These are phyloP conservation scores for Eutypella sp. DNA, from an alignment of 2,329 filamentous ascomycete species.

Conservation along the genomic window DNA sequence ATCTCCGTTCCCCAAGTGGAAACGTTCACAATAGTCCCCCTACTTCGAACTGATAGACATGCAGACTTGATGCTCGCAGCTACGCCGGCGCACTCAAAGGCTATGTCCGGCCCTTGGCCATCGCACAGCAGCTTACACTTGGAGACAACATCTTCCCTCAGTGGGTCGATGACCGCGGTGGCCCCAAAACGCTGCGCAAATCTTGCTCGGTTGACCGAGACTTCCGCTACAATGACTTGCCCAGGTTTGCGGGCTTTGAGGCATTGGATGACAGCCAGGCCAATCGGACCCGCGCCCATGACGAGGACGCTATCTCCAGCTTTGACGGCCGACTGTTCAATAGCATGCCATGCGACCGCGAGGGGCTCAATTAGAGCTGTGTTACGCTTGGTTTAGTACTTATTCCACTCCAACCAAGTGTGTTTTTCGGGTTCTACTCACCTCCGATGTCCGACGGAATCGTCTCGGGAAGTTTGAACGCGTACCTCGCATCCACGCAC, in stretches of 20 bases:
- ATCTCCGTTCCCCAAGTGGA: conserved; percentile 57
- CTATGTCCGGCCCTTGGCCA: conserved; percentile 48
- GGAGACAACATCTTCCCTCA: conserved; percentile 42
- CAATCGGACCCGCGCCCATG: conserved; percentile 59
- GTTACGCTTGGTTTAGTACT: conserved; percentile 1
- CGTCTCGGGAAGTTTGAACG: conserved; percentile 46
- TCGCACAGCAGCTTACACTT: conserved; percentile 41
- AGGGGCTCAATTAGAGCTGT: conserved; percentile 58
- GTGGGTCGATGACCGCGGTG: conserved; percentile 48
- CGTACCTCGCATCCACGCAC: conserved; percentile 43
- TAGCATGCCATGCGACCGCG: conserved; percentile 60
- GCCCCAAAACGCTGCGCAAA: conserved; percentile 52
- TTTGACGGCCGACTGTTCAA: conserved; percentile 42
- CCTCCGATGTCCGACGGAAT: conserved; percentile 45
- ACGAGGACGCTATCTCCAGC: conserved; percentile 46
- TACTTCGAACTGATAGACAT: conserved; percentile 43
- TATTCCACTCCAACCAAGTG: conserved; percentile 10
- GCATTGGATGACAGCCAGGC: conserved; percentile 54
- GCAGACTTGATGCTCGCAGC: conserved; percentile 41
- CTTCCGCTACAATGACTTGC: conserved; percentile 54
- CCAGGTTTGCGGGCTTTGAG: conserved; percentile 47
- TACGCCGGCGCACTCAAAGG: conserved; percentile 60
- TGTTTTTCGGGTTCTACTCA: conserved; percentile 7
- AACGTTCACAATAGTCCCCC: conserved; percentile 59
- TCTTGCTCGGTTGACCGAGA: conserved; percentile 43